These are phyloP conservation scores for Fomitopsis betulina DNA, from an alignment of 1,284 basidiomycete species.

Conservation along the genomic window DNA sequence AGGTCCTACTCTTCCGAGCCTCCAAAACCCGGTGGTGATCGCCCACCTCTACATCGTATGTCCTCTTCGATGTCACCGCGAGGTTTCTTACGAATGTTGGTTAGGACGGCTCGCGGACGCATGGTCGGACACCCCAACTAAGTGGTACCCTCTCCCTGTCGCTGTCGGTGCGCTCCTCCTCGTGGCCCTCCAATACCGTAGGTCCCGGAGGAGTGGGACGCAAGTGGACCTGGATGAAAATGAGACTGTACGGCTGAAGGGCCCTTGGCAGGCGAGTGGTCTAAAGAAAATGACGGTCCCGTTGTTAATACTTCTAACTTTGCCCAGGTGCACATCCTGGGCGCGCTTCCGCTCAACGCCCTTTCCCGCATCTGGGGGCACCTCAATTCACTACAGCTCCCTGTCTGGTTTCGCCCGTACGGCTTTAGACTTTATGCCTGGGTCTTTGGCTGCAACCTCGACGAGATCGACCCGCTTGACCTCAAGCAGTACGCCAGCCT, in stretches of 20 bases:
- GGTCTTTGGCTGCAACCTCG: slow-evolving; percentile 91
- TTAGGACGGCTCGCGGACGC: slow-evolving; percentile 54
- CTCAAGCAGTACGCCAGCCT: slow-evolving; percentile 78
- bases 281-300: too few species aligned
- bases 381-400: slow-evolving; percentile 87
- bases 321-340: slow-evolving; percentile 86
- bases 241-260: slow-evolving; percentile 73
- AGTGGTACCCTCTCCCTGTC: slow-evolving; percentile 94
- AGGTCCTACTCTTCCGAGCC: neutral
- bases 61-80: neutral
- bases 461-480: slow-evolving; percentile 83
- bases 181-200: slow-evolving; percentile 78
- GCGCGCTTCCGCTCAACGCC: slow-evolving; percentile 90
- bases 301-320: neutral
- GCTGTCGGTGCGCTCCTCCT: slow-evolving; percentile 88
- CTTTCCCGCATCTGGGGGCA: slow-evolving; percentile 97
- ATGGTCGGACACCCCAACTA: slow-evolving; percentile 87
- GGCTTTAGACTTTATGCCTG: slow-evolving; percentile 85
- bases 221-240: slow-evolving; percentile 75
- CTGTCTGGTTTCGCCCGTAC: slow-evolving; percentile 90
- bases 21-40: neutral
- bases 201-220: slow-evolving; percentile 42
- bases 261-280: slow-evolving; percentile 96
- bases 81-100: neutral
- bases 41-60: neutral